These are phyloP conservation scores for Aspergillus sp. DNA, from an alignment of 2,329 filamentous ascomycete species.

Conservation along the genomic window DNA sequence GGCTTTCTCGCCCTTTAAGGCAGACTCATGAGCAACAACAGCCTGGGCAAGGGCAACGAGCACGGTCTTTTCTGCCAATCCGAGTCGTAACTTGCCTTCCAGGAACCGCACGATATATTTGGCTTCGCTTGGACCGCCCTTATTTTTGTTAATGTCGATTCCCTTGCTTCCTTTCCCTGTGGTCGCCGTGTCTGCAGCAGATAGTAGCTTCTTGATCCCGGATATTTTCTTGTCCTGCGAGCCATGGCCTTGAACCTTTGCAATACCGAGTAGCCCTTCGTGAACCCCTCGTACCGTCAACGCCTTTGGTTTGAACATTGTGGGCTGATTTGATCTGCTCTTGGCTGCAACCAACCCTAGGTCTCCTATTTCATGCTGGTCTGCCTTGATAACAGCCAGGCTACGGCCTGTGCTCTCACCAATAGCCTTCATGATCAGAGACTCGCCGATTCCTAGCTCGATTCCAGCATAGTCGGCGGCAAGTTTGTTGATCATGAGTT, in stretches of 20 bases:
- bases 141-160: constrained; percentile 85
- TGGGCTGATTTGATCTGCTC: constrained; percentile 90
- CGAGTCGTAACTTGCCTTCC: constrained; percentile 89
- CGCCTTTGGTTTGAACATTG: constrained; percentile 96
- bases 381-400: constrained; percentile 84
- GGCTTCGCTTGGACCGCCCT: constrained; percentile 89
- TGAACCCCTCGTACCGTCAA: constrained; percentile 85
- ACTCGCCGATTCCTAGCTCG: constrained; percentile 97
- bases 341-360: constrained; percentile 92
- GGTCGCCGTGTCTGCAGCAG: constrained; percentile 74
- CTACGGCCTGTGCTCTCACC: constrained; percentile 90
- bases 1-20: constrained; percentile 64
- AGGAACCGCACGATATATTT: constrained; percentile 92
- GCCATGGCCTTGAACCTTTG: constrained; percentile 80
- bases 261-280: constrained; percentile 82
- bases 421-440: constrained; percentile 97
- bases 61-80: constrained; percentile 88
- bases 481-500: constrained; percentile 97
- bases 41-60: constrained; percentile 88
- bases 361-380: constrained; percentile 96
- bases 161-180: constrained; percentile 64
- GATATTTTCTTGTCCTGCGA: constrained; percentile 90
- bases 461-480: constrained; percentile 96
- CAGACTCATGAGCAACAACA: constrained; percentile 77
- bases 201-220: constrained; percentile 93